These are phyloP conservation scores for Pseudisothecium myosuroides DNA, from an alignment of 225 moss, liverwort and hornwort species.

Conservation along the genomic window DNA sequence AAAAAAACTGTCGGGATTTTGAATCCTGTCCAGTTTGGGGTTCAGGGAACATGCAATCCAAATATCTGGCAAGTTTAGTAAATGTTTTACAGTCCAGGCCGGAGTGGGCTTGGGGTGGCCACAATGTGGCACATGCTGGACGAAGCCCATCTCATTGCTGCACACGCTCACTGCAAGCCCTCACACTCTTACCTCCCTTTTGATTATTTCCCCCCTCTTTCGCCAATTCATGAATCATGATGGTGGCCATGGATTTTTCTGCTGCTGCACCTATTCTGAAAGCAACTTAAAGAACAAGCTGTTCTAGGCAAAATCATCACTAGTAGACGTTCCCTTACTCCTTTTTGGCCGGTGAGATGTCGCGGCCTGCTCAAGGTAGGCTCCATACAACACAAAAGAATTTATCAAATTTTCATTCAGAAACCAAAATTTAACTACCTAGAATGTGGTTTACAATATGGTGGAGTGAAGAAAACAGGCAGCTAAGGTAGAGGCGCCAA, in stretches of 20 bases:
- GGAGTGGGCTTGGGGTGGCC: not conserved
- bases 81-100: rapidly evolving
- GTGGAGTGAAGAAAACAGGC: too few species aligned
- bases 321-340: not conserved
- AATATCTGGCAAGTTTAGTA: not conserved
- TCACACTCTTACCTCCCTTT: not conserved
- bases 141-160: not conserved
- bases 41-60: not conserved
- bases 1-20: not conserved
- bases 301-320: not conserved
- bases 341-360: not conserved
- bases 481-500: too few species aligned
- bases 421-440: too few species aligned
- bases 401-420: not conserved
- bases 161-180: not conserved
- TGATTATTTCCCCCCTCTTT: not conserved
- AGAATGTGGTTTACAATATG: too few species aligned
- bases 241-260: too few species aligned
- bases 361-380: too few species aligned
- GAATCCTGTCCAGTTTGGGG: not conserved
- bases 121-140: not conserved
- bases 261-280: not conserved
- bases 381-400: too few species aligned
- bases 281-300: not conserved
- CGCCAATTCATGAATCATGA: too few species aligned